A percentile compares a stretch with the other conserved stretches of the same genome.
These are phyloP conservation scores for Entomortierella parvispora DNA, from an alignment of 192 early-diverging fungal species.

Conservation along the genomic window DNA sequence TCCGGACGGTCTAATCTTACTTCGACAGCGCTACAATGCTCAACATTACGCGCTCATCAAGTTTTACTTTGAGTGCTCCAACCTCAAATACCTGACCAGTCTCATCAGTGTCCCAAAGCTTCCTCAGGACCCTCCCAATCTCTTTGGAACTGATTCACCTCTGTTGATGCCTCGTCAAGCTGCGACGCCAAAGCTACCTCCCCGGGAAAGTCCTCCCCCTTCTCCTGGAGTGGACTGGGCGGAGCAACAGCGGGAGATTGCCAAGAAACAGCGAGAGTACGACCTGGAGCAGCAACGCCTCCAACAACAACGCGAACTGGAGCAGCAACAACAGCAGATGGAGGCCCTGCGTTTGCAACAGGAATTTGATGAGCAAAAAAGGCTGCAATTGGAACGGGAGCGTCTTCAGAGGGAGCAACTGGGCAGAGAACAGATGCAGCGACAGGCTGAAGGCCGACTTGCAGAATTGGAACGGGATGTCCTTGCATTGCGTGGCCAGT, in stretches of 20 bases:
- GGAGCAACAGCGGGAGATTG: conserved; percentile 67
- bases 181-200: conserved; percentile 49
- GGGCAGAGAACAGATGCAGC: conserved; percentile 81
- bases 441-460: conserved; percentile 76
- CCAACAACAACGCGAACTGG: conserved; percentile 66
- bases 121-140: conserved; percentile 80
- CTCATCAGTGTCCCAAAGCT: conserved; percentile 87
- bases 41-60: conserved; percentile 85
- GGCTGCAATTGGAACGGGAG: conserved; percentile 72
- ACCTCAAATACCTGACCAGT: conserved; percentile 88
- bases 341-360: conserved; percentile 73
- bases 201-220: conserved; percentile 25
- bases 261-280: conserved; percentile 66
- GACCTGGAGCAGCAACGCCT: conserved; percentile 67
- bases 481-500: conserved; percentile 74
- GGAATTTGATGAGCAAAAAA: conserved; percentile 79
- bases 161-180: conserved; percentile 24
- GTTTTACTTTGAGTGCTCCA: conserved; percentile 92
- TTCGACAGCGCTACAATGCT: conserved; percentile 85
- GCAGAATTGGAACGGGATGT: conserved; percentile 84
- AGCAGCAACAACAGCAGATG: conserved; percentile 59
- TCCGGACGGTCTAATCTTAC: conserved; percentile 84
- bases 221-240: conserved; percentile 52
- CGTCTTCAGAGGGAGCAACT: conserved; percentile 76
- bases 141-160: conserved; percentile 76